Evolutionary conservation across 2,329 filamentous ascomycete genomes (phyloP), one percentile per base, ranked within the genome.

Genomic region (Xylariaceae sp.): DNA sequence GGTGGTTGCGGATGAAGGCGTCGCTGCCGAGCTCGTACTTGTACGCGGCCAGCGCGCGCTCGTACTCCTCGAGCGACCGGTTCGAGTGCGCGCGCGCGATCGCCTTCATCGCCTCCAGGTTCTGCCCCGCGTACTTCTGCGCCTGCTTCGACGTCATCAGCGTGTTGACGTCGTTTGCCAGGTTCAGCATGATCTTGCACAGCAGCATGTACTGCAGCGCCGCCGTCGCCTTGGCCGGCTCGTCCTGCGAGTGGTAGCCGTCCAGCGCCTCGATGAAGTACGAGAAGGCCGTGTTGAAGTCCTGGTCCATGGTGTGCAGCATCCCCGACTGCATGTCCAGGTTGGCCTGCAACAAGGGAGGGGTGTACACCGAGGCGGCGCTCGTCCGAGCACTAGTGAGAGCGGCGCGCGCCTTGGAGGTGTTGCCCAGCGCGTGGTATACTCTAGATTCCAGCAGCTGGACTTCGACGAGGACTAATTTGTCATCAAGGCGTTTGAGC

Each of bases 241-340:
- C 92, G 65, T 99, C 95, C 74, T 96, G 92, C 45, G 89, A 88
- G 77, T 95, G 91, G 77, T 98, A 99, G 58, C 95, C 95, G 73
- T 99, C 95, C 62, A 99, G 86, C 2, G 96, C 95, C 79, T 99
- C 95, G 75, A 99, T 98, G 76, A 99, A 99, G 82, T 99, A 99
- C 48, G 93, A 97, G 77, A 90, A 99, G 48, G 95, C 91, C 21
- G 95, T 99, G 80, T 96, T 97, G 84, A 99, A 99, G 79, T 99
- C 96, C 78, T 92, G 90, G 74, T 99, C 95, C 77, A 99, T 96
- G 20, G 95, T 95, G 75, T 99, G 96, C 56, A 99, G 86, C 89
- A 98, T 98, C 65, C 95, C 96, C 63, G 91, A 96, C 81, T 99
- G 95, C 95, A 99, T 98, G 73, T 99, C 95, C 65, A 99, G 85